These are phyloP conservation scores for Podospora tetraspora DNA, from an alignment of 495 filamentous ascomycete species.

Conservation along the genomic window DNA sequence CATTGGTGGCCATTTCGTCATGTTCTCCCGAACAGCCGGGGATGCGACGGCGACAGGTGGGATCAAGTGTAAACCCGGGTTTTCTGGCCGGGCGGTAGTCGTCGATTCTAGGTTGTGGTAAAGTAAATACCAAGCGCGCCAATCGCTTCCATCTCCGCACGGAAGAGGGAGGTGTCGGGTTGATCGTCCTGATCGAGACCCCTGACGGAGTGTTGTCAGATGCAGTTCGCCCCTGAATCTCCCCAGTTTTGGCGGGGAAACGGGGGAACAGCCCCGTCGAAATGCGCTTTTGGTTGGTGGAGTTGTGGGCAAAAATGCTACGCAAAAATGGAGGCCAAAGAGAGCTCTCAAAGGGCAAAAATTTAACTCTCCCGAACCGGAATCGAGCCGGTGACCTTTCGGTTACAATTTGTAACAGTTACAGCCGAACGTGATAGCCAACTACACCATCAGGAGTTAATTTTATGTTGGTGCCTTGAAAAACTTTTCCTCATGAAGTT, in stretches of 20 bases:
- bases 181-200: neutral
- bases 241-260: neutral
- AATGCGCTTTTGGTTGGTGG: neutral
- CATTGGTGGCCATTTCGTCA: neutral
- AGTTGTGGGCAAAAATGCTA: neutral
- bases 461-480: neutral
- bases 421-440: neutral
- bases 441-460: neutral
- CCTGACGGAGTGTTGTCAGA: neutral
- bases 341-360: neutral
- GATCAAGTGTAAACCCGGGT: neutral
- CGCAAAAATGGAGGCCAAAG: neutral
- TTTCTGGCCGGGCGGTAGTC: neutral
- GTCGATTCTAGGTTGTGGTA: neutral
- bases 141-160: neutral
- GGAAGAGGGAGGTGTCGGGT: neutral
- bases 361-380: neutral
- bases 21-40: neutral
- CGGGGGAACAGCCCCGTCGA: neutral
- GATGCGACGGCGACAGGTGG: neutral
- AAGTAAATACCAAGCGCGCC: neutral
- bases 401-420: neutral
- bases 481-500: rapidly evolving
- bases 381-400: neutral
- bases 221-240: neutral